Base-by-base conservation (phyloP, 257 asterid genomes). In the Coffea canephora region DNA sequence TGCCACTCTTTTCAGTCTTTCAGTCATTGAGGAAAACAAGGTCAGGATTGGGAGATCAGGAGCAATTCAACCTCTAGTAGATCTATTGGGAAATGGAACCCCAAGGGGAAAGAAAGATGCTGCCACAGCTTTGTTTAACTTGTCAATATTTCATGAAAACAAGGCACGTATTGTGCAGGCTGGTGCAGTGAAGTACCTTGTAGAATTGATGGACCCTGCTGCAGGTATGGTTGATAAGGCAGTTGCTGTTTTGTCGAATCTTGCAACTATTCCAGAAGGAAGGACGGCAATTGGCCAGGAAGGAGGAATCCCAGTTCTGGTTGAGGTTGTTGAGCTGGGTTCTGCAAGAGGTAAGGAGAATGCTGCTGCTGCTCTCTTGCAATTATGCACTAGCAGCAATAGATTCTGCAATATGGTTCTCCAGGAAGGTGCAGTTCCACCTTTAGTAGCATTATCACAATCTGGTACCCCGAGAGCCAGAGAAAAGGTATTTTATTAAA, bases 201-300 rank as follows among this genome's bases (percentile, higher is more conserved):
- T 86, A 15, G 85, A 86, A 73, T 68, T 86, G 78, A 83, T 86
- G 89, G 89, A 86, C 59, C 89, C 89, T 6, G 84, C 89, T 54
- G 85, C 85, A 27, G 87, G 87, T 49, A 81, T 86, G 87, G 89
- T 86, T 59, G 89, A 86, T 74, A 86, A 86, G 73, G 87, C 89
- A 31, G 84, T 86, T 72, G 89, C 84, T 59, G 89, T 86, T 76
- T 77, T 86, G 78, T 86, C 88, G 8, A 85, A 85, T 74, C 86
- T 85, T 0, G 75, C 88, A n/a, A 83, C 88, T 48, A 83, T 75
- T 34, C 81, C 52, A 0, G 89, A 83, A 74, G 87, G 89, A 77
- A 83, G 85, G 23, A 69, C 76, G 2, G 87, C 89, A 21, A 83
- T 86, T 73, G 89, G 85, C 67, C 82, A 49, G 75, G 87, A 86